phyloP scores from a whole-genome alignment of 2,329 filamentous ascomycete species.

The Sarocladiaceae sp. region DNA sequence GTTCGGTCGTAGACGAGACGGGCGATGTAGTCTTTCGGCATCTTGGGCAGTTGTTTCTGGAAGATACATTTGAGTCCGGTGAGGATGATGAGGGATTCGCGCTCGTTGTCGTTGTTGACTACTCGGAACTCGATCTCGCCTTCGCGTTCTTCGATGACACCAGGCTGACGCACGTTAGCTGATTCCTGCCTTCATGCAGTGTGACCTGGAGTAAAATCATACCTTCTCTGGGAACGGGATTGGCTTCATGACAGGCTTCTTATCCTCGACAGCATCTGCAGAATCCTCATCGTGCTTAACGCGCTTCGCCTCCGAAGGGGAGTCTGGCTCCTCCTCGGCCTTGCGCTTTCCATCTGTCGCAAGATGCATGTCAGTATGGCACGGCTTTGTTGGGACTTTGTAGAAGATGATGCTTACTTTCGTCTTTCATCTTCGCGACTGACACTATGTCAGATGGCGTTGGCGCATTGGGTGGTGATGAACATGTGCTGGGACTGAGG shows the following conservation, averaged over 20 bases:
- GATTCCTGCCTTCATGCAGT: not conserved
- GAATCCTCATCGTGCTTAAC: slow-evolving; percentile 42
- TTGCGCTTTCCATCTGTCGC: slow-evolving; percentile 62
- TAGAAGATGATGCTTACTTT: not conserved
- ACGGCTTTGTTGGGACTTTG: not conserved
- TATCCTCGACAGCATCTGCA: slow-evolving; percentile 25
- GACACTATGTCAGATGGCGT: not conserved
- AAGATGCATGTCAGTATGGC: not conserved
- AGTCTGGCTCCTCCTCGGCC: slow-evolving; percentile 58
- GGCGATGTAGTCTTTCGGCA: slow-evolving; percentile 99
- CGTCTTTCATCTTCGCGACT: not conserved
- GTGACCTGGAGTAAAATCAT: slow-evolving; percentile 13
- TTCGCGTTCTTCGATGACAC: slow-evolving; percentile 86
- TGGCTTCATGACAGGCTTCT: slow-evolving; percentile 49
- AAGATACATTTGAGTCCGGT: slow-evolving; percentile 97
- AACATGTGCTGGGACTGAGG: not conserved
- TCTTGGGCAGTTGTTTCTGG: slow-evolving; percentile 96
- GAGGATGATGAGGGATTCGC: slow-evolving; percentile 86
- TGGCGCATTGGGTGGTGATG: slow-evolving; percentile 3
- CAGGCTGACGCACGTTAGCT: slow-evolving; percentile 48
- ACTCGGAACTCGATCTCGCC: slow-evolving; percentile 96
- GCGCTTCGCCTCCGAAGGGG: slow-evolving; percentile 58
- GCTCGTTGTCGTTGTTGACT: slow-evolving; percentile 89
- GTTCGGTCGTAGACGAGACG: slow-evolving; percentile 95
- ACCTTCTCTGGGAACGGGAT: slow-evolving; percentile 90